Base-by-base conservation (phyloP, 2,329 filamentous ascomycete species). In the Aspergillus phoenicis region DNA sequence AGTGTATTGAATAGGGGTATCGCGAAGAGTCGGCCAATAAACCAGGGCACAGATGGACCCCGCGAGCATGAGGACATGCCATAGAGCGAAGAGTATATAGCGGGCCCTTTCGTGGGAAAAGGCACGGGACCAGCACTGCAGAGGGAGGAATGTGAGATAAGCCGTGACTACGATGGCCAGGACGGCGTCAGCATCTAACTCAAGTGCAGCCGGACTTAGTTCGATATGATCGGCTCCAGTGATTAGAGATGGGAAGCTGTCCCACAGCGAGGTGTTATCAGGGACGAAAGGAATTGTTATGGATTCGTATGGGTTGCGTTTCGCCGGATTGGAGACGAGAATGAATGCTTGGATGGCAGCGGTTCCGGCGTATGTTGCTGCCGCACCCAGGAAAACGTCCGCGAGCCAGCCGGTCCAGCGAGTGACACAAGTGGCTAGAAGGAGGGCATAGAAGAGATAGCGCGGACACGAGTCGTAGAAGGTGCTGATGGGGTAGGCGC, bases 131-230 rank as follows among this genome's bases (percentile, higher is more conserved):
- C 72, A 75, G 33, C 68, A 71, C 58, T 75, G 73, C 11, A 75
- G 54, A 2, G 73, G 73, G 4, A 75, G 60, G 39, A 75, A 74
- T 15, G 74, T 68, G 5, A 75, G 70, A 52, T 75, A 75, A 2
- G 70, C 72, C 1, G 73, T 74, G 22, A 75, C 64, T 4, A 75
- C 72, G 5, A 75, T 70, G 5, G 71, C 71, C n/a, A 72, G 65
- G 7, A 75, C 68, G 4, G 73, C 73, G 59, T 75, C 73, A 3
- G 67, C 66, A 38, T 75, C 73, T 2, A 75, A 64, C 36, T 75
- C 73, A 5, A 73, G 49, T 3, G 72, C 66, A 5, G 64, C 72
- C 0, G 73, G 73, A n/a, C 65, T 65, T 11, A 75, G n/a, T 7
- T 57, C 13, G 5, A 75, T 26, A 8, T 58, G 24, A 11, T 61